phyloP scores from a whole-genome alignment of 169 alveolate species.

The Perkinsus olseni region DNA sequence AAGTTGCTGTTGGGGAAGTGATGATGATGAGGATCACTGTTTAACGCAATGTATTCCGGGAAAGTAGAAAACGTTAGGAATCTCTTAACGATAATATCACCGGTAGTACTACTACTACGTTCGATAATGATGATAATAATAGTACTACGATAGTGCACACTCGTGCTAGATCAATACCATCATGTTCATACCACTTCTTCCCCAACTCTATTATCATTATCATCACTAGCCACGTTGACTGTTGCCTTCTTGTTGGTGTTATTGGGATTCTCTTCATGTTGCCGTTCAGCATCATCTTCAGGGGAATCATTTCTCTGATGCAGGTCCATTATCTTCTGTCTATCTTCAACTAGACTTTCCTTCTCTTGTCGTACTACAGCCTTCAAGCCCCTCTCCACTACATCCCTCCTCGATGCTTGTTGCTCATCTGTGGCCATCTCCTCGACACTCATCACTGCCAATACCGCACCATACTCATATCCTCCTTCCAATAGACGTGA shows the following conservation, averaged over 20 bases:
- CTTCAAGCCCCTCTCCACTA: neutral
- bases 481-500: neutral
- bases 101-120: neutral
- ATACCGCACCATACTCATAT: neutral
- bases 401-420: neutral
- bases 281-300: too few relatives aligned
- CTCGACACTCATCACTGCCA: neutral
- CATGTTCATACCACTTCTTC: neutral
- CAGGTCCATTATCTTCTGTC: neutral
- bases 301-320: neutral
- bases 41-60: too few relatives aligned
- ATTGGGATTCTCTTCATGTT: neutral
- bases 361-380: neutral
- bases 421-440: neutral
- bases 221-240: neutral
- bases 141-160: too few relatives aligned
- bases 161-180: neutral
- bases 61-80: neutral
- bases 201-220: neutral
- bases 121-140: too few relatives aligned
- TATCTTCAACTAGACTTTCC: neutral
- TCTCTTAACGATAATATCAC: neutral
- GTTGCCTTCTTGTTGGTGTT: neutral
- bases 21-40: too few relatives aligned
- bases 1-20: too few relatives aligned